Base-by-base conservation (phyloP, 1,139 yeast genomes). In the Lodderomyces theae region DNA sequence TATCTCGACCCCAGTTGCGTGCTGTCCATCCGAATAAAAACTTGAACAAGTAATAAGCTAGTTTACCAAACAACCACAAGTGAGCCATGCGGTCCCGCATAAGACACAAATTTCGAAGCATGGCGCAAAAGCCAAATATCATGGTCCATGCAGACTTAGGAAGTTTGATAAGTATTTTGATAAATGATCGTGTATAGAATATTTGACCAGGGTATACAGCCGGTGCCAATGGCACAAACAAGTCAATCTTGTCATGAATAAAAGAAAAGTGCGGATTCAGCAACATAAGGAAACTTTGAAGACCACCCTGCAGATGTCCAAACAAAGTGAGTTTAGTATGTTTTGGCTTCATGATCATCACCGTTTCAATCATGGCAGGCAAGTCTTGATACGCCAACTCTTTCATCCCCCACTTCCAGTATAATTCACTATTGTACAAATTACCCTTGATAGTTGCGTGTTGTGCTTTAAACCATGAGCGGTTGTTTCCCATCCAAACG, bases 271-370 rank as follows among this genome's bases (percentile, higher is more conserved):
- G 52, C n/a, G 56, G 58, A 46, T 68, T 68, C 36, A 64, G 61
- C 41, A 77, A 70, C 58, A 79, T 74, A 35, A 86, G 63, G 44
- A 88, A 84, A 1, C 84, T 73, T 59, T 90, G 96, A 0, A 96
- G 79, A 3, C 97, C 88, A 2, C 97, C 97, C 61, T 92, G 98
- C 18, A 95, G 87, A 56, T 92, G 98, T 0, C 90, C 90, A 9
- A 83, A 72, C 22, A 90, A 61, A 1, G 83, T 71, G 12, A 89
- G 56, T 52, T 82, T 78, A 5, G 63, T 54, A 35, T 66, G 69
- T 28, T 65, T 56, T 2, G 77, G 71, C 19, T 66, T 59, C 43
- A 66, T 66, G 10, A 51, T 41, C 33, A 79, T 60, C 1, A 90
- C 83, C 45, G 76, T 73, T 29, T 81, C 76, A 13, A 90, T 70